A percentile compares a stretch with the other conserved stretches of the same genome.
phyloP scores from a whole-genome alignment of 345 rosid species.

The Eucalyptus pauciflora region DNA sequence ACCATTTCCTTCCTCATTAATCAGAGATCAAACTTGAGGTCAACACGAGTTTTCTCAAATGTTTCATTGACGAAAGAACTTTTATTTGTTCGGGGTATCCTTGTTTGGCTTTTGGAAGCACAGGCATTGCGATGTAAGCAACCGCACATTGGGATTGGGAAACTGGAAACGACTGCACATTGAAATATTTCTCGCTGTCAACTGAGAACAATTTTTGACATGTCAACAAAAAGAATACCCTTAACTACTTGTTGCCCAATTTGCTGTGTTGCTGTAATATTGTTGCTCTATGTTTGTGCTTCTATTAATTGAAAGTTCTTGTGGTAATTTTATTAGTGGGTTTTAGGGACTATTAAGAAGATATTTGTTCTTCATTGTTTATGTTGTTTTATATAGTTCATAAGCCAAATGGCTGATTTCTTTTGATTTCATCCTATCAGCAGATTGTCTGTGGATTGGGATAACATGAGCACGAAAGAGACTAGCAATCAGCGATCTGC shows the following conservation, averaged over 20 bases:
- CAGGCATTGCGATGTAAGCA: not conserved
- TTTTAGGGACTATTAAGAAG: not conserved
- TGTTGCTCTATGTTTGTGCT: not conserved
- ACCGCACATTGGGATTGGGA: not conserved
- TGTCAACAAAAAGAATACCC: not conserved
- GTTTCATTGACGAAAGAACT: not conserved
- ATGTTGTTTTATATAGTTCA: not conserved
- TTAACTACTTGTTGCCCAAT: not conserved
- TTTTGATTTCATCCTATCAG: not conserved
- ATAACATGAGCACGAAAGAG: conserved; percentile 41
- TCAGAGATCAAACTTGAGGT: not conserved
- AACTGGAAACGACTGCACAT: not conserved
- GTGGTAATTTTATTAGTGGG: not conserved
- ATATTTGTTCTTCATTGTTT: not conserved
- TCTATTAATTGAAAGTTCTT: not conserved
- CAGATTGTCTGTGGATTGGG: conserved; percentile 48
- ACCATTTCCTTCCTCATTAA: not conserved
- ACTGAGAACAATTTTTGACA: not conserved
- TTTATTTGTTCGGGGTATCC: not conserved
- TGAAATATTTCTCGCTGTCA: not conserved
- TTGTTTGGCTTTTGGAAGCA: not conserved
- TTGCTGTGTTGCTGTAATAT: not conserved
- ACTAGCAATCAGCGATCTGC: conserved; percentile 36
- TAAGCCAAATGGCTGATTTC: not conserved
- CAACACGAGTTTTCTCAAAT: not conserved